These are phyloP conservation scores for Inosperma sp. DNA, from an alignment of 768 basidiomycete species.

Conservation along the genomic window DNA sequence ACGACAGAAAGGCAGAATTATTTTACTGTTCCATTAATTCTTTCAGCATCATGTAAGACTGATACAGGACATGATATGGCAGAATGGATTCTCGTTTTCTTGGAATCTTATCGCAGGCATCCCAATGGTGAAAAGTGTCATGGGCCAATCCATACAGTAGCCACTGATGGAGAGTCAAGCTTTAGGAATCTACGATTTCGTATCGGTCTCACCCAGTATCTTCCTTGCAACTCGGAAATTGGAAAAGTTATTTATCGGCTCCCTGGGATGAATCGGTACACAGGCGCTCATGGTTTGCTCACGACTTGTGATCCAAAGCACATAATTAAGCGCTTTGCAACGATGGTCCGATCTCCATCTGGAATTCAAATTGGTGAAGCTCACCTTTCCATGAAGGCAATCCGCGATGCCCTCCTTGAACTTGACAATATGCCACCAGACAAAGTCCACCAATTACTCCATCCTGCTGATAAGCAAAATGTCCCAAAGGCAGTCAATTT, in stretches of 20 bases:
- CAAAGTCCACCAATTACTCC: conserved; percentile 15
- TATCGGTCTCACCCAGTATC: conserved; percentile 12
- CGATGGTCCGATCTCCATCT: conserved; percentile 17
- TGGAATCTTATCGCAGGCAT: conserved; percentile 17
- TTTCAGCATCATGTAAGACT: conserved; percentile 23
- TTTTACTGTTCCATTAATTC: conserved; percentile 16
- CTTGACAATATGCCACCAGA: conserved; percentile 6
- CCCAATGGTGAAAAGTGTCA: conserved; percentile 16
- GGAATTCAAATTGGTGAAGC: conserved; percentile 18
- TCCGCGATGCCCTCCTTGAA: conserved; percentile 14
- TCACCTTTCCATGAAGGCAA: conserved; percentile 4
- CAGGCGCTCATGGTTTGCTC: conserved; percentile 15
- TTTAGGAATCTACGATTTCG: conserved; percentile 21
- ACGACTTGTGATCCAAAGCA: conserved; percentile 29
- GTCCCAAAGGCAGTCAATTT: conserved; percentile 22
- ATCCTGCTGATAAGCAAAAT: conserved; percentile 33
- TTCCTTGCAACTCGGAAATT: conserved; percentile 11
- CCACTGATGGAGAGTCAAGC: conserved; percentile 27
- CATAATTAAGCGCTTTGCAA: conserved; percentile 26
- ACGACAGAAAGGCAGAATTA: conserved; percentile 22
- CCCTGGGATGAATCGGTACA: conserved; percentile 21
- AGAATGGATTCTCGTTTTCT: conserved; percentile 13
- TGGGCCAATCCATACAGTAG: conserved; percentile 23
- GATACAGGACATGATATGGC: conserved; percentile 16
- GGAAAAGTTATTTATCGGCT: conserved; percentile 13